Evolutionary conservation across 768 basidiomycete genomes (phyloP), one percentile per base, ranked within the genome.

Genomic region (Boletellus sp.): DNA sequence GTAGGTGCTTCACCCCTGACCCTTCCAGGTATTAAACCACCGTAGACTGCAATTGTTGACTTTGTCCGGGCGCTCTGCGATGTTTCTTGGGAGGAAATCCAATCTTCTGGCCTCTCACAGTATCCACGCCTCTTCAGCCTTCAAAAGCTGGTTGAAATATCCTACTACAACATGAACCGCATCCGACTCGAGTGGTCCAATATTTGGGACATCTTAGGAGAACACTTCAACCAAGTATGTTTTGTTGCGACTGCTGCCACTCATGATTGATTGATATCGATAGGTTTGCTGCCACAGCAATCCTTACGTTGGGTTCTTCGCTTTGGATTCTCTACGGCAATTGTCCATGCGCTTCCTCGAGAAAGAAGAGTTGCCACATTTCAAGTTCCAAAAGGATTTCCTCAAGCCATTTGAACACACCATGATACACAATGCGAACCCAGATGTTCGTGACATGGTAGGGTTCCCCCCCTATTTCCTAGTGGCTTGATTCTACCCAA

Each of bases 351-450:
- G 96, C 33, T 99, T 99, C 70, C 77, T 99, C 60, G 96, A 98
- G 70, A 99, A 98, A 69, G 96, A 98, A 63, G 96, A 99, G 68
- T 66, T 99, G 52, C 83, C 94, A 2, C 94, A 97, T 71, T 99
- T 98, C 79, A 93, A 94, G 63, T 99, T 99, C 69, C 96, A 99
- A 63, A 99, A 98, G 70, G 95, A 99, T 66, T 99, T 99, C 72
- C 71, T 99, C 53, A 91, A 93, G 63, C 96, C 96, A 0, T 99
- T 98, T 65, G 94, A 98, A 70, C 87, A 96, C 66, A 94, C 96
- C 1, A 99, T 99, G 91, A 78, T 87, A 38, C 89, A 98, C 64
- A 99, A 98, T 67, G 80, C 86, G 49, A 95, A 98, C 67, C 90
- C 93, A 6, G 96, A 97, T 56, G 84, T 95, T 40, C 82, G 96